Evolutionary conservation across 208 protist species (phyloP), one percentile per base, ranked within the genome.

Genomic region (Leishmania guyanensis): DNA sequence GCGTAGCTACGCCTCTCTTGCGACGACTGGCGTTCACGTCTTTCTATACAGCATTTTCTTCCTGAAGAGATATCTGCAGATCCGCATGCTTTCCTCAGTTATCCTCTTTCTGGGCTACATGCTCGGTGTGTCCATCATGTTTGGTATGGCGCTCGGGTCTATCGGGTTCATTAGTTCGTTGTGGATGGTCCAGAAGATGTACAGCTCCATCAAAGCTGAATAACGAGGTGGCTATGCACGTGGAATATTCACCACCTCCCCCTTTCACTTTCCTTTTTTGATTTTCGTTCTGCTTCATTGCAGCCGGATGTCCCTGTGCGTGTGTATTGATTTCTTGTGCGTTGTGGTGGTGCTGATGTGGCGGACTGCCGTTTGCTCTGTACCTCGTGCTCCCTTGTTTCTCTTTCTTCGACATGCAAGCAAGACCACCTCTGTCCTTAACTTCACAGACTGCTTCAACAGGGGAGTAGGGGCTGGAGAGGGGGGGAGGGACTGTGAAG

Each of bases 41-140:
- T 99, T 99, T 76, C 48, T 97, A 4, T 99, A 99, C 88, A 93
- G 91, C 65, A 60, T 98, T 72, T 93, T 95, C 60, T 99, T 98
- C 86, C 94, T 98, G n/a, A 83, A 94, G 64, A 88, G 62, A 16
- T 85, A 77, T 36, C 88, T 99, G 3, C 39, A 93, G 43, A 95
- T 99, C n/a, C 85, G 86, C 20, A 69, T 79, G 10, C 36, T 90
- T 4, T 72, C 80, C 36, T 92, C 92, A 0, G 86, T 95, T 0
- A 66, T 97, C 29, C 81, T 98, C 8, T 98, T 92, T 72, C 73
- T 92, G 46, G 85, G 91, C 26, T 98, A 97, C 87, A 94, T 93
- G 88, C 22, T 84, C 4, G 90, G 91, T 16, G 50, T 95, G 22
- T 94, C 90, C 12, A 70, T 82, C 43, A 71, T 97, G 75, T 87